Evolutionary conservation across 2,329 filamentous ascomycete species (phyloP), one percentile per base, ranked within the genome.

Genomic region (Aspergillus amoenus): DNA sequence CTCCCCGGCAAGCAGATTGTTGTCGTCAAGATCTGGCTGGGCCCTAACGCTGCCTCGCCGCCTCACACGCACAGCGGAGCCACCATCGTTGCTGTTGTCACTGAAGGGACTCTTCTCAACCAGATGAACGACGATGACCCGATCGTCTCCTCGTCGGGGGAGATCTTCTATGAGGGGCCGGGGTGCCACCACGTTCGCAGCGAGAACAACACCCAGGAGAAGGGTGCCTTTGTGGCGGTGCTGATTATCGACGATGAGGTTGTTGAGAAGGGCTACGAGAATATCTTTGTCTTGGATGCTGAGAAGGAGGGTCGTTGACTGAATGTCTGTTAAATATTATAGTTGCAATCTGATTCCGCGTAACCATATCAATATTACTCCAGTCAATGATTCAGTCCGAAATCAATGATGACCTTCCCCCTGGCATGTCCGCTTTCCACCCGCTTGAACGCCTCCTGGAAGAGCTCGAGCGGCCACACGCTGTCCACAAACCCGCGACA

Each of bases 351-450:
- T 18, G 2, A 18, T 18, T 18, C 18, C 2, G 18, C 3, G n/a
- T 18, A 18, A 18, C 18, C 18, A 18, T 18, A 18, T 18, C 6
- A 5, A 27, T 27, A 27, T 27, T 27, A 27, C 8, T 27, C 7
- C 4, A 34, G 4, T 5, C 13, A 32, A 32, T 15, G 11, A 46
- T 63, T 61, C 43, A 64, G 46, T 11, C 21, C 41, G 43, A 72
- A 57, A 57, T 71, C 70, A 37, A 78, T 57, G 1, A 79, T 69
- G 18, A 80, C 72, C 65, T 80, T 81, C 2, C 78, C 78, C 49
- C 66, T 74, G 1, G 74, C 68, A 63, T 77, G 73, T 1, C 78
- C 75, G 32, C 67, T 65, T 42, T 73, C 71, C 34, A 77, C 45
- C 18, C 72, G 72, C 43, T 71, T 66, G 61, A 79, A 78, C 2